These are phyloP conservation scores for Penicillium waksmanii DNA, from an alignment of 495 filamentous ascomycete genomes.

Conservation along the genomic window DNA sequence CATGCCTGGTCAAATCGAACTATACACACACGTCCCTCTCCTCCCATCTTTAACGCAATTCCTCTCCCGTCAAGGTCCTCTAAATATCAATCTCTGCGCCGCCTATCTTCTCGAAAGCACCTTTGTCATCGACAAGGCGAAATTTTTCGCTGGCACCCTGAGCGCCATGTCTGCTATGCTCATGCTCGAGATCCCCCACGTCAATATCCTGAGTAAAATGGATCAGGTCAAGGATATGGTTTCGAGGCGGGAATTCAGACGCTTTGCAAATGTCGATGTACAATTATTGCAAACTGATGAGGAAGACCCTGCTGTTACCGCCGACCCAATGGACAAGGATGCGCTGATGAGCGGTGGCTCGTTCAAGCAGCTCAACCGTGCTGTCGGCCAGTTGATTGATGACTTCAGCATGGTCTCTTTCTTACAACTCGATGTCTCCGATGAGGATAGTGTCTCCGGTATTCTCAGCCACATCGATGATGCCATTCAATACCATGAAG, in stretches of 20 bases:
- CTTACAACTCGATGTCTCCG: conserved; percentile 82
- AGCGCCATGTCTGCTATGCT: conserved; percentile 99
- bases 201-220: conserved; percentile 97
- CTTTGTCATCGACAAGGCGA: conserved; percentile 91
- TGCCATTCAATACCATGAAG: conserved; percentile 93
- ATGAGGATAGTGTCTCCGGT: conserved; percentile 89
- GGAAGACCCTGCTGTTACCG: conserved; percentile 37
- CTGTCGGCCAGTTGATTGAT: conserved; percentile 88
- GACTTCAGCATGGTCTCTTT: conserved; percentile 98
- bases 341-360: conserved; percentile 77
- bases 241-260: conserved; percentile 78
- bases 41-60: conserved; percentile 83
- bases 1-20: conserved; percentile 98
- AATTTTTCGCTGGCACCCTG: conserved; percentile 94
- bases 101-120: conserved; percentile 94
- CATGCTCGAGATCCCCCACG: conserved; percentile 93
- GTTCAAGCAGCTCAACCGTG: conserved; percentile 78
- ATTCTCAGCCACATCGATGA: conserved; percentile 98
- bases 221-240: conserved; percentile 88
- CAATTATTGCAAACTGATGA: conserved; percentile 67
- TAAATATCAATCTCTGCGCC: conserved; percentile 92
- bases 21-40: conserved; percentile 96
- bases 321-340: conserved; percentile 61
- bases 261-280: conserved; percentile 83
- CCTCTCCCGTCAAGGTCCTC: conserved; percentile 73